These are phyloP conservation scores for Botrytis squamosa DNA, from an alignment of 2,329 filamentous ascomycete genomes.

Conservation along the genomic window DNA sequence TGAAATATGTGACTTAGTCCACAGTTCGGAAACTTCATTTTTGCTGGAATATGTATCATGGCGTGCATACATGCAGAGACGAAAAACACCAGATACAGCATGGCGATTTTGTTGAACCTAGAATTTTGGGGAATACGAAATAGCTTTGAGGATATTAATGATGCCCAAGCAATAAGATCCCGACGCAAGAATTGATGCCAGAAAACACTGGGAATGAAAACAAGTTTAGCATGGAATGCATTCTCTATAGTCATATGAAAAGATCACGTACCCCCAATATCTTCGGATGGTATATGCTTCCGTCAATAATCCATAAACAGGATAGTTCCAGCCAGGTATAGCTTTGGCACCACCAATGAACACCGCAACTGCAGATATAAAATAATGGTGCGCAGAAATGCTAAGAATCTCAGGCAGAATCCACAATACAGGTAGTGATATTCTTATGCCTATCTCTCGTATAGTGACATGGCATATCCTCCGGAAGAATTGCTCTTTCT, in stretches of 20 bases:
- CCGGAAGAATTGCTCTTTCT: slow-evolving; percentile 10
- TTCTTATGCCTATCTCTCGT: slow-evolving; percentile 8
- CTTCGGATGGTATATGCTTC: slow-evolving; percentile 13
- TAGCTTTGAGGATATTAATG: slow-evolving; percentile 9
- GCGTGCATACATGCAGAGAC: slow-evolving; percentile 3
- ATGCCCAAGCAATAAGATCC: background rate
- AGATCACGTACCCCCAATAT: background rate
- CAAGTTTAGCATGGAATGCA: background rate
- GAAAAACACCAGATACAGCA: background rate
- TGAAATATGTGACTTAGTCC: slow-evolving; percentile 8
- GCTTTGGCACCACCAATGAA: background rate
- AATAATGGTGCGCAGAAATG: background rate
- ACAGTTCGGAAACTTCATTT: background rate
- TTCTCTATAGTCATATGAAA: background rate
- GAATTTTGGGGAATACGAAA: background rate
- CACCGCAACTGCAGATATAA: slow-evolving; percentile 3
- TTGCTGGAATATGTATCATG: background rate
- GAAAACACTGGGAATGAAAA: background rate
- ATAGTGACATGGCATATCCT: background rate
- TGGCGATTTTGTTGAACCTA: background rate
- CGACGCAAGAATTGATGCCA: background rate
- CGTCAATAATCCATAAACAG: background rate
- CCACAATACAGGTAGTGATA: background rate
- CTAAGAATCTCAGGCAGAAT: background rate
- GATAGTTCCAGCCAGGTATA: slow-evolving; percentile 6